Conservation (phyloP, 1,139 yeast genomes). For the Scheffersomyces illinoinensis region DNA sequence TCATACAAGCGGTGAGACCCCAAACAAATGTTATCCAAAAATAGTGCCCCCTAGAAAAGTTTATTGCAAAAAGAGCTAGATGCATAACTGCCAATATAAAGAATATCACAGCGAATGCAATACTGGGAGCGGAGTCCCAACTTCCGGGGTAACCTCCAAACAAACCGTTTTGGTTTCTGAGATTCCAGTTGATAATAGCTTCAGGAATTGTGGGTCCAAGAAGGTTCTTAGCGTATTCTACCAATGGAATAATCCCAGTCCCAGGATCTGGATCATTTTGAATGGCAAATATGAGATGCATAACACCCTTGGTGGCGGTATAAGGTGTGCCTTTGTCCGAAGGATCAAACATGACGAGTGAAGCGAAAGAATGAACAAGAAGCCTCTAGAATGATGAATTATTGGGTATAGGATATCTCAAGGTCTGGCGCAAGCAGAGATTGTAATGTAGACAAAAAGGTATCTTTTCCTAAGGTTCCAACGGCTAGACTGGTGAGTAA, state of each 20-base stretch:
- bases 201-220: constrained; percentile 37
- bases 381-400: background rate
- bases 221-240: constrained; percentile 27
- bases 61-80: constrained; percentile 48
- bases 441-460: background rate
- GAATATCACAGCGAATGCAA: constrained; percentile 58
- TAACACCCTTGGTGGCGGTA: constrained; percentile 24
- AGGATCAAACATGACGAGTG: background rate
- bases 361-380: background rate
- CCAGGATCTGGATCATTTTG: constrained; percentile 51
- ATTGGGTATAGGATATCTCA: background rate
- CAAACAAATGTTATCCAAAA: constrained; percentile 61
- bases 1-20: constrained; percentile 51
- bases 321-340: background rate
- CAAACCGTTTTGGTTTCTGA: constrained; percentile 47
- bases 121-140: constrained; percentile 61
- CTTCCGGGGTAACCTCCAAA: constrained; percentile 69
- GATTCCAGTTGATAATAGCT: constrained; percentile 33
- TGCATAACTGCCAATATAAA: constrained; percentile 51
- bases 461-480: background rate
- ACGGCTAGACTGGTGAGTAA: background rate
- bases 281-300: constrained; percentile 27
- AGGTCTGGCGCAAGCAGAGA: background rate
- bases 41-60: constrained; percentile 60
- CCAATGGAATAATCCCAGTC: constrained; percentile 45